Percentiles rank a stretch among this genome's conserved stretches.
phyloP scores from a whole-genome alignment of 176 grass and related monocot species.

The Avena atlantica region DNA sequence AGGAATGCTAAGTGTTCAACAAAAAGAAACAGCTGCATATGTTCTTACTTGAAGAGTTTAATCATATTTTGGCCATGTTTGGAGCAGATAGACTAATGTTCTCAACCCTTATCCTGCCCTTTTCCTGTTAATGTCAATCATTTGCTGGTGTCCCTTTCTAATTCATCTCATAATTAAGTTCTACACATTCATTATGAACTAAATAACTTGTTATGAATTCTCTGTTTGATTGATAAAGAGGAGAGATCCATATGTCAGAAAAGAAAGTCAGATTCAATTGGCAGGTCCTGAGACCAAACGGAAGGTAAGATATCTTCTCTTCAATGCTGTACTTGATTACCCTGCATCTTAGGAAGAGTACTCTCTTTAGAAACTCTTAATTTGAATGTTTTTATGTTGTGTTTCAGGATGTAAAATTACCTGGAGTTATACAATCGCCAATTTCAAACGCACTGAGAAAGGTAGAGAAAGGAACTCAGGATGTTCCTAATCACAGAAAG shows the following conservation, averaged over 20 bases:
- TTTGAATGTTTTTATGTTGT: constrained; percentile 41
- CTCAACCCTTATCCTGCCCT: constrained; percentile 10
- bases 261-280: constrained; percentile 68
- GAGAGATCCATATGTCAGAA: constrained; percentile 77
- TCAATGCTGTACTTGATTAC: constrained; percentile 2
- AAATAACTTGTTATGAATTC: constrained; percentile 57
- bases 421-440: constrained; percentile 75
- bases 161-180: constrained; percentile 23
- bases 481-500: constrained; percentile 85
- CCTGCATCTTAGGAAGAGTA: constrained; percentile 1
- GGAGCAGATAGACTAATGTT: constrained; percentile 19
- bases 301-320: constrained; percentile 63
- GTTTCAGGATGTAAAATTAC: constrained; percentile 75
- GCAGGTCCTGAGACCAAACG: constrained; percentile 72
- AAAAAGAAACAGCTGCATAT: constrained; percentile 8
- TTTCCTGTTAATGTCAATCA: constrained; percentile 19
- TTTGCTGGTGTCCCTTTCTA: constrained; percentile 41
- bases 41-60: constrained; percentile 32
- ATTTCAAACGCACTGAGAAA: constrained; percentile 80
- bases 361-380: constrained; percentile 23
- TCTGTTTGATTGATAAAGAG: constrained; percentile 78
- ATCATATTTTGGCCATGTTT: constrained; percentile 28
- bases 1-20: constrained; percentile 30
- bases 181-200: constrained; percentile 27
- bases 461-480: constrained; percentile 60